Base-by-base conservation (phyloP, 345 rosid species). In the Cardamine occulta region DNA sequence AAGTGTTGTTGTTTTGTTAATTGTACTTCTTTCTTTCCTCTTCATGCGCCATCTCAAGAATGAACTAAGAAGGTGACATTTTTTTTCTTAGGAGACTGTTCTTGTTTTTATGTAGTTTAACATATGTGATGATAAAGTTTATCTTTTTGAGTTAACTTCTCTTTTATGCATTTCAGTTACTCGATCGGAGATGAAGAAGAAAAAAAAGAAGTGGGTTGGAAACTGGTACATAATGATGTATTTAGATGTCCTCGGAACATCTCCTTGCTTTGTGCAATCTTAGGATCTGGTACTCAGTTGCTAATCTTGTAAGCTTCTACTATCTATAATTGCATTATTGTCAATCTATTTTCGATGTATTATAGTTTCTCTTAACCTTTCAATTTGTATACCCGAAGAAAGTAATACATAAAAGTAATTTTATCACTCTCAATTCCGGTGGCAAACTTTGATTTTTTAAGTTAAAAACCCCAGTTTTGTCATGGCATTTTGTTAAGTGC, bases 241-340 rank as follows among this genome's bases (percentile, higher is more conserved):
- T 89, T 93, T 68, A 73, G 90, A 80, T 66, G 44, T 61, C 97
- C 98, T 48, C 82, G 17, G 53, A 85, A 89, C 65, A 71, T 88
- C 77, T 56, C 93, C 44, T 80, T 89, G 85, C 88, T 93, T 48
- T 87, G 84, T 75, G 94, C 94, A 34, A 71, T 88, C 78, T 70
- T 93, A 76, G 98, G 97, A 48, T 62, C 83, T 19, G 98, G 98
- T 48, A 81, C 86, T 79, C 98, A 93, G 78, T 74, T 91, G 58
- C 75, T 93, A 68, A 79, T 86, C 69, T 54, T 84, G 98, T 91
- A 85, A 88, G 94, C 78, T 70, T 51, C 88, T 60, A 1, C 19
- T 7, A 26, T 26, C 72, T 21, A 13, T 9, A 23, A 5, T 32
- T 77, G 39, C 52, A 14, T 49, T 69, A 11, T 48, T 15, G 45